Evolutionary conservation across 2,329 filamentous ascomycete species (phyloP).

Genomic region (Aureobasidium musti): DNA sequence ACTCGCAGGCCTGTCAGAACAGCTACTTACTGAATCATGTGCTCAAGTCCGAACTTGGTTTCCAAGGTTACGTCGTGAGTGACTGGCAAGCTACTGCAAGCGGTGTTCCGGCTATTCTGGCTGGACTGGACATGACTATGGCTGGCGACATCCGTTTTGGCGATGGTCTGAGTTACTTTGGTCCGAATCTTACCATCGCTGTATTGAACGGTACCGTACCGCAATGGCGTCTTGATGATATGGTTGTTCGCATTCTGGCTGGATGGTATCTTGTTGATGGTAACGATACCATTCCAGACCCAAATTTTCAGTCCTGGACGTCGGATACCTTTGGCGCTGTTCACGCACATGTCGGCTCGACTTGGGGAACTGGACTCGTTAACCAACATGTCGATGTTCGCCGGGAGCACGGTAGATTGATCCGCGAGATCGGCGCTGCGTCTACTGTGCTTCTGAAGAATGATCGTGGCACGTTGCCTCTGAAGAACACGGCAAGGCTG

Average conservation of each 20-base stretch:
- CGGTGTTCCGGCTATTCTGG: conserved; percentile 59
- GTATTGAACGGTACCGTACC: conserved; percentile 37
- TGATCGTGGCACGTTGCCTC: conserved; percentile 45
- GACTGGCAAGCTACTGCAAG: conserved; percentile 69
- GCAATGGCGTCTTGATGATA: conserved; percentile 46
- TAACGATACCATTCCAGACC: conserved; percentile 50
- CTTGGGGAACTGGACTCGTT: conserved; percentile 53
- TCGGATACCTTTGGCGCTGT: conserved; percentile 64
- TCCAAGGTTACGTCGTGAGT: conserved; percentile 67
- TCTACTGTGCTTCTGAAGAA: conserved; percentile 55
- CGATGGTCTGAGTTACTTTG: conserved; percentile 34
- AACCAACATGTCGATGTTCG: conserved; percentile 79
- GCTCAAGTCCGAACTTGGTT: conserved; percentile 69
- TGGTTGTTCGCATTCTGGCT: conserved; percentile 49
- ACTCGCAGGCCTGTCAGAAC: conserved; percentile 65
- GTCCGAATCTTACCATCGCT: conserved; percentile 36
- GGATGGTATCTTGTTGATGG: conserved; percentile 54
- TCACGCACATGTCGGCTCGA: conserved; percentile 62
- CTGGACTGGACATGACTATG: conserved; percentile 68
- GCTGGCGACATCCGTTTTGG: conserved; percentile 50
- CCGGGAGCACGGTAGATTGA: conserved; percentile 67
- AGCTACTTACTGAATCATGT: conserved; percentile 65
- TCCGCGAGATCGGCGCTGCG: conserved; percentile 63
- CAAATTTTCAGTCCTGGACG: conserved; percentile 52
- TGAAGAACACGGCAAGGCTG: conserved; percentile 49